These are phyloP conservation scores for Pythium coloratum DNA, from an alignment of 352 stramenopile species.

Conservation along the genomic window DNA sequence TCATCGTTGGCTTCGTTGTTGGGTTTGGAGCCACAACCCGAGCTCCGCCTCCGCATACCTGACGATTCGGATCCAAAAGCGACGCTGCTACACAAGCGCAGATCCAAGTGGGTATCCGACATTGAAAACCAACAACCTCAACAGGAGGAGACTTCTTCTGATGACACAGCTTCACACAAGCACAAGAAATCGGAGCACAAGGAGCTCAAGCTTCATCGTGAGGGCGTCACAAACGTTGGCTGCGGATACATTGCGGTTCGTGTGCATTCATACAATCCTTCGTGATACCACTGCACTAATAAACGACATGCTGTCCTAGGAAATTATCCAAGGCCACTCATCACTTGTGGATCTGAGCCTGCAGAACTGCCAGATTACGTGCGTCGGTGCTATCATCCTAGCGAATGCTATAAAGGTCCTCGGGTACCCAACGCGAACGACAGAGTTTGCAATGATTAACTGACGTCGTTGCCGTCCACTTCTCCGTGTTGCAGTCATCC, in stretches of 20 bases:
- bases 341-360: conserved; percentile 32
- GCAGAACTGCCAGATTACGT: conserved; percentile 43
- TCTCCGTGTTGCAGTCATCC: background rate
- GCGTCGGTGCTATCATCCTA: conserved; percentile 46
- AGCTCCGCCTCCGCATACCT: background rate
- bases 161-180: background rate
- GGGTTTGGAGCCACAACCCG: background rate
- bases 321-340: conserved; percentile 17
- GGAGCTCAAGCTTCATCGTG: conserved; percentile 20
- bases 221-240: conserved; percentile 28
- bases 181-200: background rate
- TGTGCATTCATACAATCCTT: too few relatives aligned
- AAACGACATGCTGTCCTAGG: conserved; percentile 16
- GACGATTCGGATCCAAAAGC: too few relatives aligned
- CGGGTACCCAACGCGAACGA: too few relatives aligned
- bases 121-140: conserved; percentile 10
- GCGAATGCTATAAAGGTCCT: conserved; percentile 37
- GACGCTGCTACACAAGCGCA: background rate
- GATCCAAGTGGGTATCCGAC: conserved; percentile 9
- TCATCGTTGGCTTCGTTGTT: background rate
- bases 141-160: background rate
- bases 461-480: too few relatives aligned
- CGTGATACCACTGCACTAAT: too few relatives aligned
- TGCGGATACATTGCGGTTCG: conserved; percentile 29
- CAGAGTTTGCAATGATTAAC: too few relatives aligned